Evolutionary conservation across 2,329 filamentous ascomycete species (phyloP), one percentile per base, ranked within the genome.

Genomic region (Dactylella cylindrospora): DNA sequence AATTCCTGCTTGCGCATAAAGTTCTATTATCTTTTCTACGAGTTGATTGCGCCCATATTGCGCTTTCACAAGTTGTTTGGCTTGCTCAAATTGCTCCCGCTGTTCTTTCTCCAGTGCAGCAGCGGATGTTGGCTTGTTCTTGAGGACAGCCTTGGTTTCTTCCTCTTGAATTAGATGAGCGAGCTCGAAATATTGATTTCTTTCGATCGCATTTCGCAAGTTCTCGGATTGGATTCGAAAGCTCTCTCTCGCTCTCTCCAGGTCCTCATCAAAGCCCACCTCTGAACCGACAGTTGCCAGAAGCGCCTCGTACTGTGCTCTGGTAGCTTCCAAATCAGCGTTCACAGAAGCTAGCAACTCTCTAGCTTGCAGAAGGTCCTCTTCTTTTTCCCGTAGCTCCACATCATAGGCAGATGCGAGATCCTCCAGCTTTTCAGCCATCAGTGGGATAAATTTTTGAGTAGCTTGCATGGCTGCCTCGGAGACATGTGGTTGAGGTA

Each of bases 341-440:
- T 86, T 81, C 0, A 85, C 84, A 66, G 84, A 84, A 61, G 78
- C 77, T 12, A 88, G 76, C 51, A 84, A 81, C 12, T 81, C 78
- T 43, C 80, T 80, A 2, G 84, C 84, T 70, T 87, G 86, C 20
- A 79, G 79, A 68, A 86, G 84, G 2, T 82, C 82, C 13, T 80
- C 78, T 46, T 88, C 82, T 70, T 88, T 89, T 66, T 90, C 85
- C 46, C 80, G 79, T 68, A 88, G 81, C 70, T 91, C 86, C 22
- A 84, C 80, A 57, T 93, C 88, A 69, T 88, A 89, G 52, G 78
- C 83, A 53, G 78, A 78, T 1, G 85, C 82, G 8, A 90, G 76
- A 65, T 85, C 83, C 67, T 84, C 81, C 65, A 88, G 83, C 66
- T 87, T 88, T 55, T 88, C 83, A 5, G 85, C 75, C 60, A 90